These are phyloP conservation scores for Curvularia hawaiiensis DNA, from an alignment of 2,329 filamentous ascomycete genomes.

Conservation along the genomic window DNA sequence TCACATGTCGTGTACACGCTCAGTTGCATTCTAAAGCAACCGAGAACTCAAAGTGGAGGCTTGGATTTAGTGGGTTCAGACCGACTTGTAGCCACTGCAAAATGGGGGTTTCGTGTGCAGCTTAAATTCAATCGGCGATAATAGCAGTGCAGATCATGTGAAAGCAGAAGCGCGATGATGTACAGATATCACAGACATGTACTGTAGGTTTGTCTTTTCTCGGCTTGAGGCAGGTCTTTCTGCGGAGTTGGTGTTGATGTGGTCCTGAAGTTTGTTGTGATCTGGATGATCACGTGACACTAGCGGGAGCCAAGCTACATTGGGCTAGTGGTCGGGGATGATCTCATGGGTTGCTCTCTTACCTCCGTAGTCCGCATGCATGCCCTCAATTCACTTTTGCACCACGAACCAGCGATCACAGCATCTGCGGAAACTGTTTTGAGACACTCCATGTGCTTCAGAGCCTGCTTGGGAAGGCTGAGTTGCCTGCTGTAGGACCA, in stretches of 20 bases:
- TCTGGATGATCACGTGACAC: constrained; percentile 12
- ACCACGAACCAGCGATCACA: background rate
- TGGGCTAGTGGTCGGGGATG: constrained; percentile 1
- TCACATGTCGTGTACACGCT: constrained; percentile 8
- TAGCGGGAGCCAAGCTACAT: constrained; percentile 6
- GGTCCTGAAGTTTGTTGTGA: constrained; percentile 5
- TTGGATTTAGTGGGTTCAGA: constrained; percentile 4
- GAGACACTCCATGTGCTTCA: constrained; percentile 7
- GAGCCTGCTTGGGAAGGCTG: constrained; percentile 7
- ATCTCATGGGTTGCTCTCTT: constrained; percentile 11
- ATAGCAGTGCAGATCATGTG: constrained; percentile 1
- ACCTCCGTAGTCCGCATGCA: constrained; percentile 14
- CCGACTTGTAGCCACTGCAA: background rate
- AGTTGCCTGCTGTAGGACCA: constrained; percentile 4
- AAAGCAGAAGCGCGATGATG: background rate
- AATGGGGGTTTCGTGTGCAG: background rate
- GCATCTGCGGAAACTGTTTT: background rate
- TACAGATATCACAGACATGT: background rate
- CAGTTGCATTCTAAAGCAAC: constrained; percentile 19
- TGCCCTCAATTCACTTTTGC: constrained; percentile 10
- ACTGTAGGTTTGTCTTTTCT: background rate
- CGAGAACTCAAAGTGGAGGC: background rate
- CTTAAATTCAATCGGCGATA: background rate
- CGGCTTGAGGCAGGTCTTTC: background rate
- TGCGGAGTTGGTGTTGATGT: background rate